Conservation (phyloP, 2,329 filamentous ascomycete species). For the Cercospora citrullina region DNA sequence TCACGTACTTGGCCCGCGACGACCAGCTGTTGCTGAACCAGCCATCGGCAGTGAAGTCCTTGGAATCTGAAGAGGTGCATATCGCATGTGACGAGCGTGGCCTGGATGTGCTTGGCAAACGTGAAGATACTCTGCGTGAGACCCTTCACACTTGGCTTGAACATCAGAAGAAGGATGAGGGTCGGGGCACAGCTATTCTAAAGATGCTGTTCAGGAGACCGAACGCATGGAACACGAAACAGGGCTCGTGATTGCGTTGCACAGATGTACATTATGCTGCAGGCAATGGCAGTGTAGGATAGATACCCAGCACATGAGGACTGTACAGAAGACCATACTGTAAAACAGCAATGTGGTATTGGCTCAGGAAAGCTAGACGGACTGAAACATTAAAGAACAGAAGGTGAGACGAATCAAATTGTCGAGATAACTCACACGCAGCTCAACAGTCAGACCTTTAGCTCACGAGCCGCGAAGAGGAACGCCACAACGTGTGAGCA, state of each 20-base stretch:
- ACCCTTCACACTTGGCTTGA: constrained; percentile 45
- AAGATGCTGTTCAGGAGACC: constrained; percentile 40
- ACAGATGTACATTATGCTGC: constrained; percentile 10
- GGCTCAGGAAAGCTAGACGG: background rate
- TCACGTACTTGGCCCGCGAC: constrained; percentile 68
- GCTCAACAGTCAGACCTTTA: background rate
- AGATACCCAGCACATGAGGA: background rate
- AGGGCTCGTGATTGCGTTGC: background rate
- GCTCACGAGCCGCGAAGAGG: background rate
- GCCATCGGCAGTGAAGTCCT: constrained; percentile 57
- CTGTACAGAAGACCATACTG: background rate
- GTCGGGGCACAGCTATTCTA: constrained; percentile 32
- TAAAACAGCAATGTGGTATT: background rate
- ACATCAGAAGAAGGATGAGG: constrained; percentile 42
- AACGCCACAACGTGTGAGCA: background rate
- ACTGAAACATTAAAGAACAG: background rate
- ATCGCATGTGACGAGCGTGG: constrained; percentile 43
- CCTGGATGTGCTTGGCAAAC: constrained; percentile 36
- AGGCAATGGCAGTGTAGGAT: background rate
- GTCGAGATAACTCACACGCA: background rate
- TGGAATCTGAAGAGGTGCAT: constrained; percentile 43
- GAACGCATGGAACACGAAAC: constrained; percentile 9
- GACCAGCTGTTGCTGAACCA: constrained; percentile 66
- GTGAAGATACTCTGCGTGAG: constrained; percentile 30
- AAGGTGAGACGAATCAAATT: background rate